A percentile compares a stretch with the other conserved stretches of the same genome.
Evolutionary conservation across 768 basidiomycete genomes (phyloP).

Genomic region (Lactarius hatsudake): DNA sequence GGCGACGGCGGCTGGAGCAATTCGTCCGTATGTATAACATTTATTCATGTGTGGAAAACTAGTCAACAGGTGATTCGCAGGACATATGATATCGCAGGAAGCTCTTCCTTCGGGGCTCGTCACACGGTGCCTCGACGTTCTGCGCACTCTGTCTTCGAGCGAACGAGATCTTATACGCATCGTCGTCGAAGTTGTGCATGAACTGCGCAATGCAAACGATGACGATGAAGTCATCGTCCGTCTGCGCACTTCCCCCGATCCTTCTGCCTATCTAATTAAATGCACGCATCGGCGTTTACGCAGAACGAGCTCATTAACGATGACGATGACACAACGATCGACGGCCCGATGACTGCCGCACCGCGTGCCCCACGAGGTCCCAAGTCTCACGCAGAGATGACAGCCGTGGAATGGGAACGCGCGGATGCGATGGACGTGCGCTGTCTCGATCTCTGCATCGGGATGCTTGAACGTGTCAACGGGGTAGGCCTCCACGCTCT

Average conservation of each 20-base stretch:
- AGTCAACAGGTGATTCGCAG: conserved; percentile 37
- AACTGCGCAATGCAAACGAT: conserved; percentile 60
- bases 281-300: conserved; percentile 1
- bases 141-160: conserved; percentile 63
- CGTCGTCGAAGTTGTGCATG: conserved; percentile 84
- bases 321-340: conserved; percentile 37
- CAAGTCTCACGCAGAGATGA: conserved; percentile 43
- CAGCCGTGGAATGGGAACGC: conserved; percentile 56
- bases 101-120: conserved; percentile 67
- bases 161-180: conserved; percentile 87
- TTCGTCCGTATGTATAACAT: conserved; percentile 64
- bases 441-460: conserved; percentile 74
- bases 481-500: conserved; percentile 49
- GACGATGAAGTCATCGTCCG: conserved; percentile 35
- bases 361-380: conserved; percentile 29
- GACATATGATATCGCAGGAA: conserved; percentile 77
- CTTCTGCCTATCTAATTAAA: neutral
- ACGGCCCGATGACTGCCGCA: conserved; percentile 30
- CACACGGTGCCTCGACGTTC: conserved; percentile 76
- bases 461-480: conserved; percentile 83
- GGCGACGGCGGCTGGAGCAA: conserved; percentile 81
- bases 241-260: neutral
- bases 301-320: conserved; percentile 32
- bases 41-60: neutral
- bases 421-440: conserved; percentile 67